Percentiles rank a stretch among this genome's conserved stretches.
Evolutionary conservation across 306 rosid species (phyloP).

Genomic region (Glycyrrhiza uralensis): DNA sequence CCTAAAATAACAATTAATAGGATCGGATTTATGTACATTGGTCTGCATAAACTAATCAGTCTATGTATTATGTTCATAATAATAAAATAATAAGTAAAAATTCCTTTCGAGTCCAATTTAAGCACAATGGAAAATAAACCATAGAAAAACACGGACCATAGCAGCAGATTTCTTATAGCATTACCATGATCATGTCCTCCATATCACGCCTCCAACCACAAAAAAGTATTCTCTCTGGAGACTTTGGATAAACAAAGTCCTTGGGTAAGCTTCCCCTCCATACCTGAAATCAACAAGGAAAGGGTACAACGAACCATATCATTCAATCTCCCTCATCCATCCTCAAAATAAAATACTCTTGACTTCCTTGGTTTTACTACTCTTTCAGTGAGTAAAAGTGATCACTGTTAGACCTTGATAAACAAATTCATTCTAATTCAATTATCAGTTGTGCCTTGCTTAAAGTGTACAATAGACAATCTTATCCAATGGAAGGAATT

Average conservation of each 20-base stretch:
- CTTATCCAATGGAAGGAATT: conserved; percentile 24
- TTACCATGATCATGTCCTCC: conserved; percentile 97
- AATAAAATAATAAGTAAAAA: too few species aligned
- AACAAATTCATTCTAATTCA: conserved; percentile 35
- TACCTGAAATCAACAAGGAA: conserved; percentile 64
- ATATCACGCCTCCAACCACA: conserved; percentile 98
- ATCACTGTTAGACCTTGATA: conserved; percentile 52
- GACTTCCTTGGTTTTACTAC: conserved; percentile 44
- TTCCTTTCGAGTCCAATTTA: too few species aligned
- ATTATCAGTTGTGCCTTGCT: conserved; percentile 1
- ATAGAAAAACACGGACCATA: conserved; percentile 29
- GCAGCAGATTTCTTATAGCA: conserved; percentile 33
- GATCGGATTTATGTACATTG: too few species aligned
- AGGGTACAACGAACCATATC: conserved; percentile 23
- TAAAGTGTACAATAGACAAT: conserved; percentile 31
- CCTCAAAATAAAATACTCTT: conserved; percentile 31
- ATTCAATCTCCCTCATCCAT: conserved; percentile 58
- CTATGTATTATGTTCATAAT: too few species aligned
- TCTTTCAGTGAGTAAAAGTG: conserved; percentile 44
- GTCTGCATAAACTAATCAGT: too few species aligned
- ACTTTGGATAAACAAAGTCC: conserved; percentile 67
- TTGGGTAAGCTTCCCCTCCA: conserved; percentile 92
- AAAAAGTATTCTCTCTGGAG: conserved; percentile 75
- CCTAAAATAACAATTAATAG: too few species aligned
- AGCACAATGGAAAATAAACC: conserved; percentile 22